Base-by-base conservation (phyloP, 768 basidiomycete genomes). In the Neoboletus magnificus region DNA sequence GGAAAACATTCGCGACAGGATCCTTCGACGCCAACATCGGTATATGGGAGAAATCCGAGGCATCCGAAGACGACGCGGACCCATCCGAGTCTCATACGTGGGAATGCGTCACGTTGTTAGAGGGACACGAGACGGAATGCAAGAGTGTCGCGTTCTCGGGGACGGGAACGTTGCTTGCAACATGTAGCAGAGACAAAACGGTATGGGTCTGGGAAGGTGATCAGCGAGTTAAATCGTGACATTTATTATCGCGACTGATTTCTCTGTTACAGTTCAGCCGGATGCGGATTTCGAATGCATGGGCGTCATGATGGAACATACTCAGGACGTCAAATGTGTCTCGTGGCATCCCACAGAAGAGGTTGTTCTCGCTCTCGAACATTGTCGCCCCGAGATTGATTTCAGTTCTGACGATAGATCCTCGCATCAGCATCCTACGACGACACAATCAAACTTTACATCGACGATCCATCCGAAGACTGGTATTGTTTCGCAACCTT, bases 201-300 rank as follows among this genome's bases (percentile, higher is more conserved):
- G 94, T 98, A 0, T 98, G 97, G 97, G 82, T 99, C 35, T 99
- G 97, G 96, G 96, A 98, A 80, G 93, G 95, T 89, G 66, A 64
- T 75, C 64, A 2, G 32, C 18, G 29, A 18, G 41, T 33, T 58
- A 33, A 25, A 13, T 7, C 13, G 11, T 44, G 13, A 13, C 37
- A 46, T 54, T 42, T 46, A n/a, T 27, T 13, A 44, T 6, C 52
- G 51, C 60, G 37, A 58, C 18, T 7, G 8, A 18, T 42, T 33
- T 23, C 36, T 42, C 27, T 37, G 15, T 20, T 30, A 9, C 61
- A 95, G 95, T 90, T 2, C 87, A 90, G 54, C 93, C 93, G 11
- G 93, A 98, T 66, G 77, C 85, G 15, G 95, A 98, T 62, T 97
- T 96, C 57, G 95, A 98, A 64, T 97, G 94, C 66, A 82, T 98